Conservation (phyloP, 176 grass and related monocot species). For the Ensete glaucum region DNA sequence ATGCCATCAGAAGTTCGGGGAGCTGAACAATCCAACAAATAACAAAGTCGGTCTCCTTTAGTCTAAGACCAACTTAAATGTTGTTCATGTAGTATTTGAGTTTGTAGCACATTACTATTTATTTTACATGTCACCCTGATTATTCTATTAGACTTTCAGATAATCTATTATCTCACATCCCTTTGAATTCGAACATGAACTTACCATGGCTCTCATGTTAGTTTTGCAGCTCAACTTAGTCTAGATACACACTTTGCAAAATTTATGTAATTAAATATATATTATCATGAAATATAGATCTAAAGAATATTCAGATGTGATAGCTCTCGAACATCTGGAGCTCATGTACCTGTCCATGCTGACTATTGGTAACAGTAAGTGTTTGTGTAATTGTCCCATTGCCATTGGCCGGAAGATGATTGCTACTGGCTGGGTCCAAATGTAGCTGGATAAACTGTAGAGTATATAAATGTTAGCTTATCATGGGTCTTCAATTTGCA, state of each 20-base stretch:
- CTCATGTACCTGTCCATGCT: conserved; percentile 80
- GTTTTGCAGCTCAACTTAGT: not conserved
- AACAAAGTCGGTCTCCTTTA: not conserved
- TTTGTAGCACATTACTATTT: not conserved
- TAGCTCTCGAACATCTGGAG: not conserved
- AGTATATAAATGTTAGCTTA: conserved; percentile 17
- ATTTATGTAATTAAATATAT: not conserved
- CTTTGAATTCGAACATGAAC: not conserved
- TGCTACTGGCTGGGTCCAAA: conserved; percentile 78
- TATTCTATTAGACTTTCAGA: not conserved
- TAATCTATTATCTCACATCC: not conserved
- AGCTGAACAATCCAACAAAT: not conserved
- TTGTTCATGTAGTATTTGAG: not conserved
- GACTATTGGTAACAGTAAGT: conserved; percentile 74
- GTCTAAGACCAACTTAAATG: not conserved
- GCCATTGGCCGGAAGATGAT: conserved; percentile 52
- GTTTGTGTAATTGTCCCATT: conserved; percentile 68
- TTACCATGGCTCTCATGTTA: not conserved
- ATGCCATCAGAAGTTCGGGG: not conserved
- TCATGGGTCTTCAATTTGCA: conserved; percentile 1
- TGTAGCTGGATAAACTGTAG: conserved; percentile 79
- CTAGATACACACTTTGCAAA: not conserved
- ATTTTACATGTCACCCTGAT: not conserved
- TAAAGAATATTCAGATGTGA: not conserved
- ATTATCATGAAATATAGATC: not conserved